A percentile compares a stretch with the other conserved stretches of the same genome.
Conservation (phyloP, 495 filamentous ascomycete genomes). For the Aspergillus bridgeri region DNA sequence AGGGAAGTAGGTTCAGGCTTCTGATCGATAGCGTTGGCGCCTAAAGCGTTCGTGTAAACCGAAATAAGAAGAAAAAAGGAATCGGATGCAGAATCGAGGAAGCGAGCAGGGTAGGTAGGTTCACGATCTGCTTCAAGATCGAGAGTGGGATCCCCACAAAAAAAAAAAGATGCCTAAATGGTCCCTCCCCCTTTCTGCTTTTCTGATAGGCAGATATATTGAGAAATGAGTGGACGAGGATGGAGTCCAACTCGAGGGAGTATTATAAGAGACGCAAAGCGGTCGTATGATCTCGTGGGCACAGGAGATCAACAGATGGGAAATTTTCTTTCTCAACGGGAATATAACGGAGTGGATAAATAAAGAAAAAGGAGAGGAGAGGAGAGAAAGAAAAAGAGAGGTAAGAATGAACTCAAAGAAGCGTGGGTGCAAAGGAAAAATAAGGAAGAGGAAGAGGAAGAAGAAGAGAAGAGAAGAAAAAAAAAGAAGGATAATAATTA, state of each 20-base stretch:
- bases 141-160: background rate
- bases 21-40: conserved; percentile 8
- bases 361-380: background rate
- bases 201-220: conserved; percentile 2
- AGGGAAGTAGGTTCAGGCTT: background rate
- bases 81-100: background rate
- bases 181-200: background rate
- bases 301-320: background rate
- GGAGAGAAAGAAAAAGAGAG: background rate
- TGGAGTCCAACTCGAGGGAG: background rate
- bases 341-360: background rate
- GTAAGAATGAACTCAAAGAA: too few relatives aligned
- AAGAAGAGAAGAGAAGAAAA: background rate
- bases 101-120: background rate
- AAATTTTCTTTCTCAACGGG: background rate
- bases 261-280: background rate
- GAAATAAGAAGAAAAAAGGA: background rate
- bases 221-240: conserved; percentile 2
- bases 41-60: too few relatives aligned
- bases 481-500: conserved; percentile 1
- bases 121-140: background rate
- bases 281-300: background rate
- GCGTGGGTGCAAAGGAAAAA: conserved; percentile 1
- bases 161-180: background rate
- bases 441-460: conserved; percentile 2